Evolutionary conservation across 2,329 filamentous ascomycete genomes (phyloP).

Genomic region (Macrophomina phaseolina): DNA sequence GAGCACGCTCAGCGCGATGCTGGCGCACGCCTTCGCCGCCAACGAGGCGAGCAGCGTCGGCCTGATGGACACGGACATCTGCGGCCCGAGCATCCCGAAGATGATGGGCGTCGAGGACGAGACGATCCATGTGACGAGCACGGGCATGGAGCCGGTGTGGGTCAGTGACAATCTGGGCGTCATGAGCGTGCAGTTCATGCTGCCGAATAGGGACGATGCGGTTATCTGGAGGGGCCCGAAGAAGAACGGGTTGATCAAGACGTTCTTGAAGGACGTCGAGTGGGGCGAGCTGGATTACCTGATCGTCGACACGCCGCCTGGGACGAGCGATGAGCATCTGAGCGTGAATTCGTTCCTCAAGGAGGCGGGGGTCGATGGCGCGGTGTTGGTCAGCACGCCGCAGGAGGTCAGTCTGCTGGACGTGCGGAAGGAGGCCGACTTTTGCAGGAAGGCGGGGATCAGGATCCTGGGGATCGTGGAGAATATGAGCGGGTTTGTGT

Average conservation of each 20-base stretch:
- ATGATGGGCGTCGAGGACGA: constrained; percentile 98
- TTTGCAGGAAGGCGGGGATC: constrained; percentile 94
- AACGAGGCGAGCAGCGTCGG: constrained; percentile 82
- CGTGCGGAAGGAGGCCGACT: constrained; percentile 96
- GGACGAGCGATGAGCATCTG: constrained; percentile 93
- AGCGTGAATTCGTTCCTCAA: constrained; percentile 91
- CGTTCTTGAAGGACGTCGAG: constrained; percentile 96
- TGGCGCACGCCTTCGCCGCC: constrained; percentile 86
- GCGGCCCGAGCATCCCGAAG: constrained; percentile 93
- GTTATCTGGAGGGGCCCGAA: constrained; percentile 98
- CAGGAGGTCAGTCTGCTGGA: constrained; percentile 93
- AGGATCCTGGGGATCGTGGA: constrained; percentile 87
- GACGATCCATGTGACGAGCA: constrained; percentile 86
- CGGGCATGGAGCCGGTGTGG: constrained; percentile 95
- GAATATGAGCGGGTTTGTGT: constrained; percentile 98
- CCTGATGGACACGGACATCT: constrained; percentile 98
- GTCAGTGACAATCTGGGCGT: constrained; percentile 91
- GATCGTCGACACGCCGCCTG: constrained; percentile 92
- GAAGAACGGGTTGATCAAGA: constrained; percentile 98
- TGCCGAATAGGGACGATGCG: constrained; percentile 90
- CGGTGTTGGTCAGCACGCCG: constrained; percentile 90
- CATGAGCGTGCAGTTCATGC: constrained; percentile 98
- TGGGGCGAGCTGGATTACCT: constrained; percentile 96
- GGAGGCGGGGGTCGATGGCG: constrained; percentile 90
- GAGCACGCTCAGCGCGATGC: constrained; percentile 86